These are phyloP conservation scores for Lecanicillium sp. DNA, from an alignment of 2,329 filamentous ascomycete genomes.

Conservation along the genomic window DNA sequence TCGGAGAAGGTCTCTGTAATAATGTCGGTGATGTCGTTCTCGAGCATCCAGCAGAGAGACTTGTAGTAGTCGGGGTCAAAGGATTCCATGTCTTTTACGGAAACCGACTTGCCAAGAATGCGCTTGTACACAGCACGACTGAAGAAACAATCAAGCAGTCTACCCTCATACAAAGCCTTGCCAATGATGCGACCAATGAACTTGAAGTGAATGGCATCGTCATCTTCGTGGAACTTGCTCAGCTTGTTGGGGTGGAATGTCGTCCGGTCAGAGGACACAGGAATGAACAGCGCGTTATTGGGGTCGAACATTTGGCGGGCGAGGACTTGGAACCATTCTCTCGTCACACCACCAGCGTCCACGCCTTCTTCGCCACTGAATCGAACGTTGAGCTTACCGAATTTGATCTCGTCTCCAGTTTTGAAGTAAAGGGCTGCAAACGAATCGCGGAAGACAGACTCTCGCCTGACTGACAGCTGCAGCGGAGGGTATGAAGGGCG, in stretches of 20 bases:
- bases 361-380: constrained; percentile 98
- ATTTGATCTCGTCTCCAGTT: constrained; percentile 94
- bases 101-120: constrained; percentile 89
- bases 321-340: constrained; percentile 98
- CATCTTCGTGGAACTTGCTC: constrained; percentile 38
- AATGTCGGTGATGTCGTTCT: constrained; percentile 97
- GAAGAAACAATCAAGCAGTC: constrained; percentile 96
- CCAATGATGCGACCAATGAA: constrained; percentile 98
- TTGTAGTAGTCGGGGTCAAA: constrained; percentile 99
- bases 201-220: constrained; percentile 94
- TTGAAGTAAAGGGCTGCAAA: constrained; percentile 99
- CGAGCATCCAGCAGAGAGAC: constrained; percentile 94
- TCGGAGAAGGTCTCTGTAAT: constrained; percentile 95
- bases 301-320: constrained; percentile 98
- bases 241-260: constrained; percentile 98
- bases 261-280: constrained; percentile 92
- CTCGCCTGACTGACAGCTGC: constrained; percentile 83
- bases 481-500: constrained; percentile 66
- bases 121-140: constrained; percentile 98
- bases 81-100: constrained; percentile 98
- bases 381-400: constrained; percentile 94
- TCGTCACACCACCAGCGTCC: constrained; percentile 92
- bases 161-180: constrained; percentile 93
- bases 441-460: constrained; percentile 95
- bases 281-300: constrained; percentile 93